phyloP scores from a whole-genome alignment of 805 yeast species.

The Saccharomycopsis sp. region DNA sequence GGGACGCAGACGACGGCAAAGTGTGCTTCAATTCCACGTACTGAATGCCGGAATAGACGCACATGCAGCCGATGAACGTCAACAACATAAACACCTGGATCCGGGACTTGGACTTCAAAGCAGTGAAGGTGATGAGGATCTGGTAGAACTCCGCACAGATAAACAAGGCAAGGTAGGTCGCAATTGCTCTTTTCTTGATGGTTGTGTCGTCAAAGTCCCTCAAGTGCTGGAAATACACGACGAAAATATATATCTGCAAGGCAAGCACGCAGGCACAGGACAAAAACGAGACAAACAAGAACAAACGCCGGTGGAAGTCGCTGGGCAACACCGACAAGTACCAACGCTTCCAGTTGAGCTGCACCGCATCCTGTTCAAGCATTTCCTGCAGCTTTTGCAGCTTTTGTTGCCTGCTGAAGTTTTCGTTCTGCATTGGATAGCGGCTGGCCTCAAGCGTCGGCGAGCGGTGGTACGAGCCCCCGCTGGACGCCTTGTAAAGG shows the following conservation, averaged over 20 bases:
- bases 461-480: neutral
- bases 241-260: constrained; percentile 33
- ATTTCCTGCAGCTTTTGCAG: neutral
- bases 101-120: constrained; percentile 31
- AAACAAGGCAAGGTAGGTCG: constrained; percentile 32
- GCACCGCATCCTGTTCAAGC: neutral
- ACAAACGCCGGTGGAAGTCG: constrained; percentile 19
- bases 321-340: neutral
- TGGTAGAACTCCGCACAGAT: constrained; percentile 37
- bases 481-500: neutral
- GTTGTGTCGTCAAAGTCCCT: constrained; percentile 18
- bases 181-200: constrained; percentile 22
- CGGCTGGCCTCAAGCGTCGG: neutral
- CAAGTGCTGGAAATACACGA: constrained; percentile 30
- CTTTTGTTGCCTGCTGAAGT: neutral
- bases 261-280: constrained; percentile 31
- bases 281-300: constrained; percentile 29
- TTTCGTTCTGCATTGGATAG: neutral
- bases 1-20: constrained; percentile 22
- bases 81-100: constrained; percentile 31
- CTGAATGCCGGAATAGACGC: constrained; percentile 37
- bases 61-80: constrained; percentile 34
- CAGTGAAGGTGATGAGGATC: constrained; percentile 30
- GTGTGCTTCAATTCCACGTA: constrained; percentile 29
- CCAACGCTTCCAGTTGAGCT: neutral